phyloP scores from a whole-genome alignment of 495 filamentous ascomycete genomes.

The Aspergillus steynii region DNA sequence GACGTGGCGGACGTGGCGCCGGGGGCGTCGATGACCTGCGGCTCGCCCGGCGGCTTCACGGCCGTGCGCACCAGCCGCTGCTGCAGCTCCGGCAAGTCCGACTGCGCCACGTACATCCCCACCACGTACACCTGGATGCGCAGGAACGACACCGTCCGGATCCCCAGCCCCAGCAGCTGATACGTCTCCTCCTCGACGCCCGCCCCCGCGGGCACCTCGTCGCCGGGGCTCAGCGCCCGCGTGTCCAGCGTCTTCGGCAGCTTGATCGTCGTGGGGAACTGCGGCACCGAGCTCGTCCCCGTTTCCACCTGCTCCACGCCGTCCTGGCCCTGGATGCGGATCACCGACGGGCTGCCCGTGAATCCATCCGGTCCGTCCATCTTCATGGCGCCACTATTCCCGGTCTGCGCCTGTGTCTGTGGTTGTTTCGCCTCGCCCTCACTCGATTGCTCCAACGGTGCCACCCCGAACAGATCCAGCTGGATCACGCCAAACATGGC shows the following conservation, averaged over 20 bases:
- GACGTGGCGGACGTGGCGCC: conserved; percentile 71
- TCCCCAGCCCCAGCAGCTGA: conserved; percentile 81
- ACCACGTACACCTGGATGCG: conserved; percentile 94
- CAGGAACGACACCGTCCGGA: conserved; percentile 86
- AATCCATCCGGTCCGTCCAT: conserved; percentile 45
- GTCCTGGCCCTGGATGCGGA: conserved; percentile 53
- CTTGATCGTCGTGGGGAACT: conserved; percentile 72
- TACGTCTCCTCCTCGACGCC: conserved; percentile 61
- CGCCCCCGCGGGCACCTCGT: conserved; percentile 26
- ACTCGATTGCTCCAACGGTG: conserved; percentile 7
- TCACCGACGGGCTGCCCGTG: conserved; percentile 37
- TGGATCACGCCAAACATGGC: conserved; percentile 44
- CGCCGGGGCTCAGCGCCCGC: conserved; percentile 38
- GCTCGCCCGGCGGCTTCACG: conserved; percentile 38
- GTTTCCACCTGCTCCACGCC: conserved; percentile 68
- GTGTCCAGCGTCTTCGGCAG: conserved; percentile 50
- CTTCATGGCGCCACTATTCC: conserved; percentile 25
- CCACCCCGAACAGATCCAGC: conserved; percentile 39
- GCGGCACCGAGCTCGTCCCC: conserved; percentile 79
- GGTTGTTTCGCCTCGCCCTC: not conserved
- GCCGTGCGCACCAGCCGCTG: conserved; percentile 51
- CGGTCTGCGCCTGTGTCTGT: not conserved
- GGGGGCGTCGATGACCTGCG: conserved; percentile 45
- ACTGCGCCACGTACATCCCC: conserved; percentile 81
- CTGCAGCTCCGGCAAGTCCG: conserved; percentile 66